phyloP scores from a whole-genome alignment of 139 green algal genomes.

The Zygnema cylindricum region DNA sequence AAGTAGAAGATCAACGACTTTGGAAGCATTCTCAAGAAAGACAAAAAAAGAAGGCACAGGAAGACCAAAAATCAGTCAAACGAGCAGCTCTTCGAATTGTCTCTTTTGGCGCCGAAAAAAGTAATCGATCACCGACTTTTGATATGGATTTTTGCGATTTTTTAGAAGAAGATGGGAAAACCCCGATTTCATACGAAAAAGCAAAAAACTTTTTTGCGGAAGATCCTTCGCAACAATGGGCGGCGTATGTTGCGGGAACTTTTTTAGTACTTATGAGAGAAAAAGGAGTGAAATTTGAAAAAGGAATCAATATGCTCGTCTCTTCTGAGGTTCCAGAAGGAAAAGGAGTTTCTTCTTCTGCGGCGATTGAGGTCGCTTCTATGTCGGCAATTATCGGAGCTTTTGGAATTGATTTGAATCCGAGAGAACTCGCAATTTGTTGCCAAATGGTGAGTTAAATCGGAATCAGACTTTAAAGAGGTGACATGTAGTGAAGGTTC shows the following conservation, averaged over 20 bases:
- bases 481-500: too few relatives aligned
- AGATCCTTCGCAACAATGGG: constrained; percentile 73
- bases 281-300: constrained; percentile 55
- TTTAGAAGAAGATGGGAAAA: constrained; percentile 48
- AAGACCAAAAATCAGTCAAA: background rate
- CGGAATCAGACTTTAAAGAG: background rate
- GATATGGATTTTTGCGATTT: constrained; percentile 74
- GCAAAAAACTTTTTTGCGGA: constrained; percentile 70
- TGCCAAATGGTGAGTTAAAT: constrained; percentile 73
- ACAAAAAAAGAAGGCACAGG: constrained; percentile 4
- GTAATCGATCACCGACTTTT: constrained; percentile 74
- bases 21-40: constrained; percentile 69
- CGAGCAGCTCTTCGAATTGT: constrained; percentile 62
- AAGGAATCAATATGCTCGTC: constrained; percentile 72
- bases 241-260: constrained; percentile 86
- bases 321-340: constrained; percentile 86
- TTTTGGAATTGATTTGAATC: constrained; percentile 55
- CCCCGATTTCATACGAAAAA: constrained; percentile 70
- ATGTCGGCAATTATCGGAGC: constrained; percentile 69
- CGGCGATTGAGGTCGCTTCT: constrained; percentile 82
- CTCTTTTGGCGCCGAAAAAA: constrained; percentile 67
- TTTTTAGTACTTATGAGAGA: constrained; percentile 85
- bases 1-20: constrained; percentile 31
- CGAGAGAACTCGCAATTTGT: constrained; percentile 74
- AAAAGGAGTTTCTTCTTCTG: constrained; percentile 88